phyloP scores from a whole-genome alignment of 2,329 filamentous ascomycete genomes.

The Cytospora paraplurivora region DNA sequence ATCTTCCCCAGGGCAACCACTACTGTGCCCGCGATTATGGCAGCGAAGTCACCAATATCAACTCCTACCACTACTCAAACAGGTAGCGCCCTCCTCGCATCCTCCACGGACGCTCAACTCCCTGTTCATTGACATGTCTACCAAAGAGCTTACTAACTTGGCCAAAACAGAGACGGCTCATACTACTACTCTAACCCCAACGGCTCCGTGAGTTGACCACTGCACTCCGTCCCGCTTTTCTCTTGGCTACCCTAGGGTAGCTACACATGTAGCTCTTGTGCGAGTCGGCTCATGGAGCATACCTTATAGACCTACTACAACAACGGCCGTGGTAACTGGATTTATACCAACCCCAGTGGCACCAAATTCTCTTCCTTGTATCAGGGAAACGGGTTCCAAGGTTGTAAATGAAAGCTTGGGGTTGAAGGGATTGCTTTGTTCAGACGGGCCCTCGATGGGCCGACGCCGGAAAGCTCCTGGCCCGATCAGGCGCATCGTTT shows the following conservation, averaged over 20 bases:
- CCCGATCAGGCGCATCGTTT: too few relatives aligned
- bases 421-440: not conserved
- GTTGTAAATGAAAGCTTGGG: not conserved
- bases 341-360: slow-evolving; percentile 61
- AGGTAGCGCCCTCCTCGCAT: slow-evolving; percentile 41
- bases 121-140: too few relatives aligned
- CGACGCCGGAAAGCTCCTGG: too few relatives aligned
- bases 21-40: slow-evolving; percentile 65
- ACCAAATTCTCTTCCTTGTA: slow-evolving; percentile 34
- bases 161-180: slow-evolving; percentile 54
- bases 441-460: too few relatives aligned
- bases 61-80: slow-evolving; percentile 71
- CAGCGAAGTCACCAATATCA: slow-evolving; percentile 38
- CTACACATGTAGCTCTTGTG: not conserved
- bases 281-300: not conserved
- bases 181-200: slow-evolving; percentile 75
- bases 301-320: slow-evolving; percentile 61
- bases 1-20: slow-evolving; percentile 60
- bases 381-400: slow-evolving; percentile 25
- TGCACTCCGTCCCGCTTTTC: not conserved
- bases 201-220: slow-evolving; percentile 47
- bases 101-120: not conserved
- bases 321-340: slow-evolving; percentile 57
- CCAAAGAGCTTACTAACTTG: not conserved
- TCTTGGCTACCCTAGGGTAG: not conserved